These are phyloP conservation scores for Graphium sp. DNA, from an alignment of 2,329 filamentous ascomycete genomes.

Conservation along the genomic window DNA sequence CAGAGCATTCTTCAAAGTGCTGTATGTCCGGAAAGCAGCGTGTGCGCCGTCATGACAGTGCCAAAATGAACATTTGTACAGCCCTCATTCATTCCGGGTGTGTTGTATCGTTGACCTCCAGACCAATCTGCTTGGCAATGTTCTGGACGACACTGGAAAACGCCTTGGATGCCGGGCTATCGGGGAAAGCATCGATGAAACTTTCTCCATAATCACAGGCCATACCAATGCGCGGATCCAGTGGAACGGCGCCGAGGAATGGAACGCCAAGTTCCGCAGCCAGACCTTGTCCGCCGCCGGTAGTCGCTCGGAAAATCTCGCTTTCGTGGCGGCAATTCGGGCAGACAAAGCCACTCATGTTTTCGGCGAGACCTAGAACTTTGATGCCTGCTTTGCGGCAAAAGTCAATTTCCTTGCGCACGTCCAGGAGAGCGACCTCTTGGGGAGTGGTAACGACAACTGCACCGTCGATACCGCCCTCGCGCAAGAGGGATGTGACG, in stretches of 20 bases:
- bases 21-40: too few species aligned
- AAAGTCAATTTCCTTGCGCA: slow-evolving; percentile 95
- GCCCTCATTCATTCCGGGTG: too few species aligned
- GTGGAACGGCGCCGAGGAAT: slow-evolving; percentile 75
- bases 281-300: slow-evolving; percentile 66
- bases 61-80: too few species aligned
- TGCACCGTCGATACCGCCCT: slow-evolving; percentile 83
- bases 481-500: slow-evolving; percentile 81
- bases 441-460: slow-evolving; percentile 90
- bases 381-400: slow-evolving; percentile 86
- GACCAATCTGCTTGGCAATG: slow-evolving; percentile 48
- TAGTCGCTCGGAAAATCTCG: slow-evolving; percentile 83
- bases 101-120: slow-evolving; percentile 37
- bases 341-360: slow-evolving; percentile 96
- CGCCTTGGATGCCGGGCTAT: slow-evolving; percentile 77
- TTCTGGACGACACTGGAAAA: slow-evolving; percentile 65
- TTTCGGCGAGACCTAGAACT: slow-evolving; percentile 83
- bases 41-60: too few species aligned
- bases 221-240: slow-evolving; percentile 91
- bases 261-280: slow-evolving; percentile 78
- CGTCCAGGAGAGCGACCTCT: slow-evolving; percentile 81
- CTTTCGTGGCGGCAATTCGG: slow-evolving; percentile 70
- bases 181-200: slow-evolving; percentile 85
- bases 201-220: slow-evolving; percentile 95
- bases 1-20: too few species aligned